Evolutionary conservation across 345 rosid species (phyloP), one percentile per base, ranked within the genome.

Genomic region (Jatropha curcas): DNA sequence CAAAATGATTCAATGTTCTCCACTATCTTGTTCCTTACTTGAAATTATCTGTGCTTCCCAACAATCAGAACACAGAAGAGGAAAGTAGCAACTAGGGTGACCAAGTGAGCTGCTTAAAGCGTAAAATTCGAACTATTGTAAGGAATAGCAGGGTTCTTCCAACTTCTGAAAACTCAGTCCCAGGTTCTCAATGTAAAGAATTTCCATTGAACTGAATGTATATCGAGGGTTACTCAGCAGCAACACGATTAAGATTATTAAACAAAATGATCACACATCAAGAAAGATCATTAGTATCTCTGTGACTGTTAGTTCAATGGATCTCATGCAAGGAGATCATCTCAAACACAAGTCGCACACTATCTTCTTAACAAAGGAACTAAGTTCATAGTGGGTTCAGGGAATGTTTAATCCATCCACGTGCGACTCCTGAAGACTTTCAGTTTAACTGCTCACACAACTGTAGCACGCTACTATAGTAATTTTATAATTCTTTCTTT

Each of bases 181-280:
- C 28, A 10, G 19, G 11, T 55, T 46, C 13, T 51, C 70, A 65
- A 25, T 2, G 27, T 41, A 65, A 46, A 48, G 57, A 66, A 3
- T 46, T 66, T n/a, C 19, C 25, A 37, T 12, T 22, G 53, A 34
- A 52, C 45, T 16, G 12, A 7, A 28, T 27, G 7, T 11, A 13
- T 10, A 67, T 33, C 58, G 19, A 51, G 19, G 71, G 46, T 9
- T 30, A 33, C 4, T 61, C 60, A 48, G 68, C 66, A 71, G 67
- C 75, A 62, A 62, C 31, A 5, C 16, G 25, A 35, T 14, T 8
- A 24, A 16, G 9, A 34, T 31, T 71, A 37, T 67, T 51, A 4
- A 22, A 25, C 57, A 13, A 46, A 45, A 1, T 12, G 24, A 51
- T 37, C 75, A 51, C 60, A 25, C 20, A 35, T 50, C 4, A 37